Evolutionary conservation across 768 basidiomycete species (phyloP).

Genomic region (Russula dissimulans): DNA sequence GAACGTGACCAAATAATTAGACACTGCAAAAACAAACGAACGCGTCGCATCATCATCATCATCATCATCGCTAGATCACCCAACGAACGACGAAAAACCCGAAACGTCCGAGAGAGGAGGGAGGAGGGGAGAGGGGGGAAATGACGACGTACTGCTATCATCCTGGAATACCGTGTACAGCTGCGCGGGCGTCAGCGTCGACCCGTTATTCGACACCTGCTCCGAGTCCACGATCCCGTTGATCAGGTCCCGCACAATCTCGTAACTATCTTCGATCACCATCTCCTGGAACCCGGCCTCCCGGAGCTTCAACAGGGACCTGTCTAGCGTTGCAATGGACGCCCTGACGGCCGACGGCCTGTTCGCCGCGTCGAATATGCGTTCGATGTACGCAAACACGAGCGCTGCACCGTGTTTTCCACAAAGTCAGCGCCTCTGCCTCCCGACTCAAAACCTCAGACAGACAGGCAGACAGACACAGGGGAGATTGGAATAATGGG

Average conservation of each 20-base stretch:
- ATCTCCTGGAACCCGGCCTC: slow-evolving; percentile 52
- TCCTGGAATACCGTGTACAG: slow-evolving; percentile 48
- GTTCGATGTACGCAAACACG: slow-evolving; percentile 71
- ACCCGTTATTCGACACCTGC: slow-evolving; percentile 23
- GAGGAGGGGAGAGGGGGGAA: too few relatives aligned
- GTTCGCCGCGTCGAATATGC: slow-evolving; percentile 45
- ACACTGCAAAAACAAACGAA: slow-evolving; percentile 30
- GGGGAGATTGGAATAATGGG: too few relatives aligned
- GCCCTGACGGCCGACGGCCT: slow-evolving; percentile 37
- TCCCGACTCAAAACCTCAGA: too few relatives aligned
- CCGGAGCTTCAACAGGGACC: slow-evolving; percentile 43
- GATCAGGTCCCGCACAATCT: slow-evolving; percentile 48
- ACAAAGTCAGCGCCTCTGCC: too few relatives aligned
- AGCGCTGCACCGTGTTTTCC: slow-evolving; percentile 41
- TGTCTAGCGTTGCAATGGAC: slow-evolving; percentile 43
- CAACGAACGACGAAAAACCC: too few relatives aligned
- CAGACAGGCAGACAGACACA: too few relatives aligned
- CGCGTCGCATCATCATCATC: too few relatives aligned
- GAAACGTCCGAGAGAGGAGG: too few relatives aligned
- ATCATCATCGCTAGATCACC: too few relatives aligned
- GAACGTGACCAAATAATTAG: slow-evolving; percentile 69
- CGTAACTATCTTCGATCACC: slow-evolving; percentile 70
- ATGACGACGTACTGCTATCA: slow-evolving; percentile 6
- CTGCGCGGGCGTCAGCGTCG: slow-evolving; percentile 26
- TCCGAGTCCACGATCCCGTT: slow-evolving; percentile 32